Evolutionary conservation across 1,284 basidiomycete species (phyloP), one percentile per base, ranked within the genome.

Genomic region (Veloboletus limbatus): DNA sequence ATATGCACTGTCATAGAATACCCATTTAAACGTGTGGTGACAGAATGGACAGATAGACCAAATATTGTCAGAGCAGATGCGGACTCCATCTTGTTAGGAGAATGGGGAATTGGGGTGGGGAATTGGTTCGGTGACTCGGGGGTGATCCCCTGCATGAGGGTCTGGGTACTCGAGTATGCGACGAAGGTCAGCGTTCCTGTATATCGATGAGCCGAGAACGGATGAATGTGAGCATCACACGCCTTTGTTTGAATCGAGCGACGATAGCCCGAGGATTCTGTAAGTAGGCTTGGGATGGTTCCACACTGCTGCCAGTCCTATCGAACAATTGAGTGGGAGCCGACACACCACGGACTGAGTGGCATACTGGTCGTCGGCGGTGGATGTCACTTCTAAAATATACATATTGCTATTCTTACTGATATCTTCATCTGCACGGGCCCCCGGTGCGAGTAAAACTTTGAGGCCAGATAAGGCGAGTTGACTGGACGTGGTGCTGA

Each of bases 361-460:
- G 25, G 61, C 70, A 18, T 66, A 79, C 78, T 70, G 70, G 57
- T 76, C 72, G 43, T 76, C 73, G 32, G 60, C 54, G 16, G 59
- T 66, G 21, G 69, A 64, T 1, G 74, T 77, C 8, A 84, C 83
- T 57, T 89, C 80, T 13, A 90, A 68, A 48, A 88, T 79, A 60
- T 81, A 89, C 80, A 90, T 88, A 48, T 73, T 80, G 51, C 77
- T 72, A 52, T 85, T 85, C 58, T 70, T 75, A 39, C 63, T 56
- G 2, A 54, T 59, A 26, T 72, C 68, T 16, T 67, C 78, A 21
- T 78, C 76, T 6, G 68, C 62, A 13, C 69, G 70, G 21, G 74
- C 82, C 8, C 83, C 86, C 32, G 85, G 85, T n/a, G 86, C 86
- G 33, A 85, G 82, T 45, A 79, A 72, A 2, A 85, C 70, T 48